phyloP scores from a whole-genome alignment of 148 eudicot genomes.

The Pharnaceum exiguum region DNA sequence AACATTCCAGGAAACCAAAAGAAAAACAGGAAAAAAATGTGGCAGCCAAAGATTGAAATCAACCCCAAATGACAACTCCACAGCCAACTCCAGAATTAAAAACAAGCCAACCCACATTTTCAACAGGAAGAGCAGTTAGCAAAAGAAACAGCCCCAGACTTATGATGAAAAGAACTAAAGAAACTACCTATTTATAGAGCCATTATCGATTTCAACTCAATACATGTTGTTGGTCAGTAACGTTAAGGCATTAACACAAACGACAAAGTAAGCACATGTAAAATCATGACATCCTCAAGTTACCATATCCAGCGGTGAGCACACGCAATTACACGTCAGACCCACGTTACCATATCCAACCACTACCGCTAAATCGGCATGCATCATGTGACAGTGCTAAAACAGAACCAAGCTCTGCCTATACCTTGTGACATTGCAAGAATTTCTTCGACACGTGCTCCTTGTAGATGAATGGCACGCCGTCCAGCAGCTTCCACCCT shows the following conservation, averaged over 20 bases:
- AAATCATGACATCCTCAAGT: neutral
- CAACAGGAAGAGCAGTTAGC: neutral
- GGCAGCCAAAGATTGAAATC: neutral
- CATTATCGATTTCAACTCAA: too few species aligned
- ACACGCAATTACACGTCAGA: conserved; percentile 1
- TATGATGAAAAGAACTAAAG: neutral
- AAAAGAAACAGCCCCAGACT: neutral
- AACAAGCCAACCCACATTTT: neutral
- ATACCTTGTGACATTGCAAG: conserved; percentile 45
- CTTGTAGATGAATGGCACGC: conserved; percentile 19
- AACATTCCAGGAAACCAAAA: too few species aligned
- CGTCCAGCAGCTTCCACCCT: conserved; percentile 45
- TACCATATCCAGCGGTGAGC: neutral
- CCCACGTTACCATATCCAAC: neutral
- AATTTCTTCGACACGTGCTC: conserved; percentile 42
- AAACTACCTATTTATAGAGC: too few species aligned
- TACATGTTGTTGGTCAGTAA: too few species aligned
- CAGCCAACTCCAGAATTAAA: too few species aligned
- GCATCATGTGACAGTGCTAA: neutral
- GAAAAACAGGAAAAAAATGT: too few species aligned
- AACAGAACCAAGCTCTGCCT: conserved; percentile 20
- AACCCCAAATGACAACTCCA: neutral
- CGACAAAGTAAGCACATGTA: neutral
- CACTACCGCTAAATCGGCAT: neutral
- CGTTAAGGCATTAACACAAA: neutral